A percentile compares a stretch with the other conserved stretches of the same genome.
These are phyloP conservation scores for Leccinum insigne DNA, from an alignment of 1,284 basidiomycete species.

Conservation along the genomic window DNA sequence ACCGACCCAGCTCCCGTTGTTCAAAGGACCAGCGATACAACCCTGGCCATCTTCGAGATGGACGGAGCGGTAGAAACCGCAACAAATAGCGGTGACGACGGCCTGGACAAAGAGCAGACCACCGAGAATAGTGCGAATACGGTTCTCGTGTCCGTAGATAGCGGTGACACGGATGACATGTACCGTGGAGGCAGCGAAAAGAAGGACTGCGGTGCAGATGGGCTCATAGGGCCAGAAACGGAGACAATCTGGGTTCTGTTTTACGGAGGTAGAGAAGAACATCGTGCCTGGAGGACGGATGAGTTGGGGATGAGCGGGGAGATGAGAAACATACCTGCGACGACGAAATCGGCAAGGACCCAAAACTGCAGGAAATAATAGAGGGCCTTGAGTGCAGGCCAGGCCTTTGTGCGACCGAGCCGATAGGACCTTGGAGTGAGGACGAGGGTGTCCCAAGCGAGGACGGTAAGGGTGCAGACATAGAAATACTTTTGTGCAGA, in stretches of 20 bases:
- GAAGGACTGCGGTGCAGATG: constrained; percentile 75
- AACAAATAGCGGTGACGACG: constrained; percentile 66
- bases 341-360: constrained; percentile 75
- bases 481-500: constrained; percentile 85
- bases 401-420: constrained; percentile 63
- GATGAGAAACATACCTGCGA: constrained; percentile 55
- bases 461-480: constrained; percentile 82
- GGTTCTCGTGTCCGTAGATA: constrained; percentile 65
- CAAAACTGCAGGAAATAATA: constrained; percentile 72
- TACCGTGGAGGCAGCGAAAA: constrained; percentile 60
- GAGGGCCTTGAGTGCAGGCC: constrained; percentile 74
- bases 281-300: constrained; percentile 55
- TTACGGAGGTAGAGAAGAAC: constrained; percentile 76
- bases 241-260: constrained; percentile 50
- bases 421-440: constrained; percentile 75
- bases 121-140: constrained; percentile 56
- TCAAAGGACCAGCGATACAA: constrained; percentile 78
- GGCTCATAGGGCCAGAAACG: constrained; percentile 83
- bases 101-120: constrained; percentile 63
- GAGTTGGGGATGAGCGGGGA: constrained; percentile 1
- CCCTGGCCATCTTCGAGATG: constrained; percentile 71
- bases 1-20: constrained; percentile 65
- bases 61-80: constrained; percentile 75
- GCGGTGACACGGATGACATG: constrained; percentile 40
- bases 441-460: constrained; percentile 84